Evolutionary conservation across 805 yeast species (phyloP), one percentile per base, ranked within the genome.

Genomic region (Teunomyces tritomae): DNA sequence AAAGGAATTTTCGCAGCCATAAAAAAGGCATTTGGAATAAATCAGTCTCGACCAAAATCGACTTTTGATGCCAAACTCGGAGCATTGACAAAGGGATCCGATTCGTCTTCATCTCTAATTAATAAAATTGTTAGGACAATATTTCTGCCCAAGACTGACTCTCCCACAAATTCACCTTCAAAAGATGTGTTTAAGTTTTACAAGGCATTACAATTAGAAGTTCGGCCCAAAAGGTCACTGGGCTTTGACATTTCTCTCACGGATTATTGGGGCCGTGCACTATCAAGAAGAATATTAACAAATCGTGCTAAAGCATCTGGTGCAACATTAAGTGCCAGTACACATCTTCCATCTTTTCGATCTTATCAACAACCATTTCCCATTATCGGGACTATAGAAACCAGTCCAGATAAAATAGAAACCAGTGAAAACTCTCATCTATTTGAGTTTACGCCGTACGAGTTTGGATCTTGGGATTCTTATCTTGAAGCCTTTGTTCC

Each of bases 201-300:
- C 56, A 71, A 73, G 43, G 69, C 69, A 13, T 59, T 84, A n/a
- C 85, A 81, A 52, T 57, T 68, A 10, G 83, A 79, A 49, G 83
- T 82, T 0, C 64, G 79, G 32, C 60, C 76, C 2, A 82, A 84
- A 53, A 80, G 75, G 51, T 53, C 62, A 11, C 68, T 73, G 2
- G 87, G 87, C 0, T 80, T 77, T 54, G 73, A 74, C 14, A 64
- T 82, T 0, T 79, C 87, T 0, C 70, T 84, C 36, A 83, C 87
- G 0, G 89, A 84, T 56, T 83, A 83, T 55, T 81, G 87, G 85
- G 88, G 87, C 0, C 68, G 82, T 50, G 87, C 87, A 0, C 64
- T 84, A 30, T 68, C 80, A 2, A 67, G 78, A 48, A 69, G 65
- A 32, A 64, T 80, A 2, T 76, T 79, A 44, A 73, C 77, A 0